A percentile compares a stretch with the other conserved stretches of the same genome.
These are phyloP conservation scores for Russula abietina DNA, from an alignment of 768 basidiomycete genomes.

Conservation along the genomic window DNA sequence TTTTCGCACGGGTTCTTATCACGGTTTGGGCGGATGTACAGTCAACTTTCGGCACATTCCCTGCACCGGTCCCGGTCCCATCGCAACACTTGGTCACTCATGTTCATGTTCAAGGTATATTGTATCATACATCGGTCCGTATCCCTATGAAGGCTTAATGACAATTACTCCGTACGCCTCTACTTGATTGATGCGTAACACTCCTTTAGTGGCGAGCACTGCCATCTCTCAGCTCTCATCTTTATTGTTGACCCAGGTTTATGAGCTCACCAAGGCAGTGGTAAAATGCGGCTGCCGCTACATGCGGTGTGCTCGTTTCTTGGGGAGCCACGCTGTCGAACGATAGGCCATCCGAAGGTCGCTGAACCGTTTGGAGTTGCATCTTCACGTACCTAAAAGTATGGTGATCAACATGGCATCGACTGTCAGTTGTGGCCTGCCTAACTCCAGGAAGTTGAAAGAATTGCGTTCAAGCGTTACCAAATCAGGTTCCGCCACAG, in stretches of 20 bases:
- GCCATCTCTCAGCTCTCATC: background rate
- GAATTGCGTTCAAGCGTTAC: conserved; percentile 68
- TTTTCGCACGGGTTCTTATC: conserved; percentile 9
- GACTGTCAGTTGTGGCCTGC: conserved; percentile 26
- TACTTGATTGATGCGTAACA: conserved; percentile 55
- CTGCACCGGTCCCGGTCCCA: background rate
- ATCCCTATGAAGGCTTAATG: conserved; percentile 35
- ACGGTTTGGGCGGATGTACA: conserved; percentile 9
- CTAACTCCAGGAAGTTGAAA: conserved; percentile 74
- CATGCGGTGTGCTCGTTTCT: conserved; percentile 61
- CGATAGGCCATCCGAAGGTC: conserved; percentile 40
- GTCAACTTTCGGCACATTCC: conserved; percentile 13
- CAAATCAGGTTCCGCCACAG: conserved; percentile 51
- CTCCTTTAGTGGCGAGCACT: conserved; percentile 76
- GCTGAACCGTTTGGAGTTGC: conserved; percentile 58
- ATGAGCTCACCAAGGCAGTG: conserved; percentile 64
- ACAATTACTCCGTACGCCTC: conserved; percentile 52
- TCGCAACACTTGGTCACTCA: background rate
- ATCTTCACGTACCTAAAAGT: conserved; percentile 64
- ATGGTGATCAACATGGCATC: background rate
- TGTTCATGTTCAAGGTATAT: background rate
- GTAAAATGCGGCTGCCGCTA: conserved; percentile 78
- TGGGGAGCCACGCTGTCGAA: conserved; percentile 66
- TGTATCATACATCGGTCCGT: background rate
- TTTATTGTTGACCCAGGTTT: background rate